These are phyloP conservation scores for Kuraishia ogatae DNA, from an alignment of 805 yeast genomes.

Conservation along the genomic window DNA sequence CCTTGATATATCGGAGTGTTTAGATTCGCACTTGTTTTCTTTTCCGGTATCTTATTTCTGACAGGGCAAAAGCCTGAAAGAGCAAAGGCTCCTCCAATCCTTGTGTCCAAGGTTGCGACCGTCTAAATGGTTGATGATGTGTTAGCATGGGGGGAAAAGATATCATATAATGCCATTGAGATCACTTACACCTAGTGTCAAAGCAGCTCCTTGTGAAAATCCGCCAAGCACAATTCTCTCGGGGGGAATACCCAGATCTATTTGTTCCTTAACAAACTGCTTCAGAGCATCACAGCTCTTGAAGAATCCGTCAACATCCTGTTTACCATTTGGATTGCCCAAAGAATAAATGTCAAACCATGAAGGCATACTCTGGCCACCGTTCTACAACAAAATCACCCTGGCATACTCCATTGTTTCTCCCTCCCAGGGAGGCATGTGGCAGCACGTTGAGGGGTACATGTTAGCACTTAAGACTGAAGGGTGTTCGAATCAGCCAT, in stretches of 20 bases:
- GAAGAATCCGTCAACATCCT: constrained; percentile 48
- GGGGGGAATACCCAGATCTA: constrained; percentile 44
- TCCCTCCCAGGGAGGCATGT: too few relatives aligned
- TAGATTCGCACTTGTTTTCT: constrained; percentile 31
- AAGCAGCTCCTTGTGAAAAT: constrained; percentile 89
- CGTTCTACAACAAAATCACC: constrained; percentile 23
- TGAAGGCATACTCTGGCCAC: constrained; percentile 61
- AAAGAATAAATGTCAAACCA: constrained; percentile 78
- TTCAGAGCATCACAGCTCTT: constrained; percentile 37
- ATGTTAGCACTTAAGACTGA: too few relatives aligned
- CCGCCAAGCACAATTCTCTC: constrained; percentile 86
- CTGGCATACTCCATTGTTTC: too few relatives aligned
- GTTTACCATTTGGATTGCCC: constrained; percentile 34
- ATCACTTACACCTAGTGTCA: constrained; percentile 44
- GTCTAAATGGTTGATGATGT: constrained; percentile 13
- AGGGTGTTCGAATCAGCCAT: too few relatives aligned
- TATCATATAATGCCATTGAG: too few relatives aligned
- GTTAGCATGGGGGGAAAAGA: background rate
- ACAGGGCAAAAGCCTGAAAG: constrained; percentile 70
- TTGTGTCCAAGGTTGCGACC: constrained; percentile 41
- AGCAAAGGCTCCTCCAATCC: constrained; percentile 71
- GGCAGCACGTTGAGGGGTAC: too few relatives aligned
- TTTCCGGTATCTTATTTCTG: constrained; percentile 32
- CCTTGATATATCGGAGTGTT: constrained; percentile 79
- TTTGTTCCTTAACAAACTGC: constrained; percentile 40